A percentile compares a stretch with the other conserved stretches of the same genome.
These are phyloP conservation scores for Cutaneotrichosporon spelunceum DNA, from an alignment of 1,284 basidiomycete genomes.

Conservation along the genomic window DNA sequence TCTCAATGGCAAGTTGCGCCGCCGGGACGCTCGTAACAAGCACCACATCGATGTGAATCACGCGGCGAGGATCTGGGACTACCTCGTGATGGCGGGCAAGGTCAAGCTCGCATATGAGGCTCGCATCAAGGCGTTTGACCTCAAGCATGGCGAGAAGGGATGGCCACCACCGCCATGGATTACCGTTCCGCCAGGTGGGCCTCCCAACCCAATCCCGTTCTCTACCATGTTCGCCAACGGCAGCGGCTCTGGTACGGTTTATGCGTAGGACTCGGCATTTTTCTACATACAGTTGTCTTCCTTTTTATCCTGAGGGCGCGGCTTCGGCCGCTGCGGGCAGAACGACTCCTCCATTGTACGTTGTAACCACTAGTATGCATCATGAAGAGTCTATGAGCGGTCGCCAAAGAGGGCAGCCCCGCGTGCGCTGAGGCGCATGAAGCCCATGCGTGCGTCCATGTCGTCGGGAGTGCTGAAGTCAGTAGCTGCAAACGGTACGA, in stretches of 20 bases:
- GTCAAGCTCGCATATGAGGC: slow-evolving; percentile 46
- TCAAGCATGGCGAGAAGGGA: background rate
- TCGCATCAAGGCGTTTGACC: slow-evolving; percentile 31
- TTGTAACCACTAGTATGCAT: slow-evolving; percentile 12
- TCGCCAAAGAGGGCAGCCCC: slow-evolving; percentile 44
- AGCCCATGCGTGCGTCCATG: slow-evolving; percentile 39
- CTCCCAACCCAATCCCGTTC: background rate
- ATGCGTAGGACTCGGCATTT: background rate
- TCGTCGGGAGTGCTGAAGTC: slow-evolving; percentile 37
- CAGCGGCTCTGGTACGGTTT: background rate
- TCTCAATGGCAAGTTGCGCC: slow-evolving; percentile 76
- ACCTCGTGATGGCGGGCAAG: slow-evolving; percentile 56
- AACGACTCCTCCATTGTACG: background rate
- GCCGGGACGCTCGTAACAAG: slow-evolving; percentile 76
- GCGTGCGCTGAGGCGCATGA: slow-evolving; percentile 34
- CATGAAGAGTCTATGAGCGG: background rate
- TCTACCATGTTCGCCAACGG: background rate
- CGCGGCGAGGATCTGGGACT: slow-evolving; percentile 84
- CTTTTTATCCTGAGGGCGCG: background rate
- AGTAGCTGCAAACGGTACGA: background rate
- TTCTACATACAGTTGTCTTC: background rate
- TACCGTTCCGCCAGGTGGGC: background rate
- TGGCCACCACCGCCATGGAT: background rate
- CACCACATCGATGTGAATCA: slow-evolving; percentile 91
- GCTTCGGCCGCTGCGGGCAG: background rate